A percentile compares a stretch with the other conserved stretches of the same genome.
Evolutionary conservation across 2,329 filamentous ascomycete species (phyloP).

Genomic region (Fonsecaea pugnacius): DNA sequence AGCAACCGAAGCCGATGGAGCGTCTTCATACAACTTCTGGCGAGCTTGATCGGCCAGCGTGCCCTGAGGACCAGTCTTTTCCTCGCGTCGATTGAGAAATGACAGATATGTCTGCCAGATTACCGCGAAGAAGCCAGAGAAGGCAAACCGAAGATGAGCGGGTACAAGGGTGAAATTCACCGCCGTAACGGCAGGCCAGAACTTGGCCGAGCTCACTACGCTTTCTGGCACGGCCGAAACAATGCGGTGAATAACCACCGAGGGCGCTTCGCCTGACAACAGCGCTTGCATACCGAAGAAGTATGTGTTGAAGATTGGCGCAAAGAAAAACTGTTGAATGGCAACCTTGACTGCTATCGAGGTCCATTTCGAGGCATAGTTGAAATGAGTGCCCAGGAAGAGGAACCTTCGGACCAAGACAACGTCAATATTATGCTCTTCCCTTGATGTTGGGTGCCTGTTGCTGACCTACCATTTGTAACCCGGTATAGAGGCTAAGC

Average conservation of each 20-base stretch:
- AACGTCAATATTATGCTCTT: constrained; percentile 3
- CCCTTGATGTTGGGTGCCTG: neutral
- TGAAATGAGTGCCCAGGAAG: constrained; percentile 80
- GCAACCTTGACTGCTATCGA: constrained; percentile 76
- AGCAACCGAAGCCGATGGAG: constrained; percentile 26
- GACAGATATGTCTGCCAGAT: constrained; percentile 93
- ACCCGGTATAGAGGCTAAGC: constrained; percentile 72
- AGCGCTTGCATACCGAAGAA: constrained; percentile 82
- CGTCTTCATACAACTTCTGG: constrained; percentile 27
- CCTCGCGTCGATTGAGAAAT: constrained; percentile 44
- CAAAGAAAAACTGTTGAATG: constrained; percentile 79
- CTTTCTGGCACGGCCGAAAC: constrained; percentile 75
- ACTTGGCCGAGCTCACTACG: constrained; percentile 77
- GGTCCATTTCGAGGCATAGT: constrained; percentile 73
- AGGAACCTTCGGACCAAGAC: constrained; percentile 64
- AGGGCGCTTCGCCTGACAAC: constrained; percentile 68
- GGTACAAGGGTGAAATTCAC: constrained; percentile 82
- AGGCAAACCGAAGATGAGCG: constrained; percentile 77
- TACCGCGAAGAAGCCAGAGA: constrained; percentile 77
- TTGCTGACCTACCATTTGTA: constrained; percentile 71
- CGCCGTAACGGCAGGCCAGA: constrained; percentile 87
- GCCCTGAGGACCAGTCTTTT: constrained; percentile 30
- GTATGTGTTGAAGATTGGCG: constrained; percentile 79
- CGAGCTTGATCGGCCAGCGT: constrained; percentile 24
- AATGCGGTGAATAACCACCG: constrained; percentile 71